Conservation (phyloP, 2,329 filamentous ascomycete species). For the Paraphoma chrysanthemicola region DNA sequence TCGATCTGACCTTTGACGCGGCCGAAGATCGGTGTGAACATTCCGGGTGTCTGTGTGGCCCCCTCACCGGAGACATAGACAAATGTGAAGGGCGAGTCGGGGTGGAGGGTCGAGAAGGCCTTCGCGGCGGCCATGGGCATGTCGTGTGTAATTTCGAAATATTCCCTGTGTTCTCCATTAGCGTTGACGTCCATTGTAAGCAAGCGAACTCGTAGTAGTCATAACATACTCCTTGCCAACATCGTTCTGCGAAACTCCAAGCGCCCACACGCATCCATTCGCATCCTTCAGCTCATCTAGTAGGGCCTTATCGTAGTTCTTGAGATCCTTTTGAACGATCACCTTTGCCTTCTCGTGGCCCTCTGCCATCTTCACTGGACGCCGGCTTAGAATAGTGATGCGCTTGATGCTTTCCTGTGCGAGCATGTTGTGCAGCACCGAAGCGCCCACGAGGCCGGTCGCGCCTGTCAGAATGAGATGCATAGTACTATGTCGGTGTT, state of each 20-base stretch:
- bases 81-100: constrained; percentile 67
- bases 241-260: constrained; percentile 68
- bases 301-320: constrained; percentile 63
- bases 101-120: constrained; percentile 62
- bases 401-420: constrained; percentile 60
- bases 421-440: constrained; percentile 48
- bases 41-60: constrained; percentile 64
- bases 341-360: constrained; percentile 67
- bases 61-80: constrained; percentile 73
- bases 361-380: constrained; percentile 69
- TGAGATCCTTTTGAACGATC: constrained; percentile 73
- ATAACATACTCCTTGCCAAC: constrained; percentile 64
- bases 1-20: constrained; percentile 74
- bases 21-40: constrained; percentile 65
- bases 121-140: constrained; percentile 70
- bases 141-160: constrained; percentile 71
- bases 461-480: constrained; percentile 56
- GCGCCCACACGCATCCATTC: constrained; percentile 75
- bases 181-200: not conserved
- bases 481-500: constrained; percentile 17
- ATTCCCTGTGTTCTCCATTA: constrained; percentile 55
- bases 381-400: constrained; percentile 72
- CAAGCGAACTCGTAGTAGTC: not conserved
- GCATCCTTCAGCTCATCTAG: constrained; percentile 69
- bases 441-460: constrained; percentile 51